phyloP scores from a whole-genome alignment of 2,329 filamentous ascomycete genomes.

The Botrytis fabae region DNA sequence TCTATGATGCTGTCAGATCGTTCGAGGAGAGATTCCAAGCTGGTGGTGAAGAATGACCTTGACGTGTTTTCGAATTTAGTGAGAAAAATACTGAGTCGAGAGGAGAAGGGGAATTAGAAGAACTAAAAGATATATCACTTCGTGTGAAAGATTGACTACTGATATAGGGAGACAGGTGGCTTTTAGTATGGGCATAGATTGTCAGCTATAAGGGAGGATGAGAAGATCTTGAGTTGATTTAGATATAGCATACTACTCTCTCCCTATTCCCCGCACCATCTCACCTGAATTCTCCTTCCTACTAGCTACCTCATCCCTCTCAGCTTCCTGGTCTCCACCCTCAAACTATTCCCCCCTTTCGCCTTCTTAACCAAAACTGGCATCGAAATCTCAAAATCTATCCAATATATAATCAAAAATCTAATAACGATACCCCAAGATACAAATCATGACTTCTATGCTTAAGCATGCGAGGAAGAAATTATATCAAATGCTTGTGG shows the following conservation, averaged over 20 bases:
- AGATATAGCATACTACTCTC: neutral
- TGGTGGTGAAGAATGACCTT: neutral
- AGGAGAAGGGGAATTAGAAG: rapidly evolving
- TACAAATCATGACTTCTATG: neutral
- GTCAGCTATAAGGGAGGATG: rapidly evolving
- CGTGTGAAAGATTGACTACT: neutral
- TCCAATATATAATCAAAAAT: neutral
- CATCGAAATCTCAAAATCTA: neutral
- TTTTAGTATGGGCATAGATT: neutral
- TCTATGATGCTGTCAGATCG: neutral
- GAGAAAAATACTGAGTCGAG: rapidly evolving
- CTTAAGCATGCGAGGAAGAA: neutral
- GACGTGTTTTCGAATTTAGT: neutral
- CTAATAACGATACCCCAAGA: neutral
- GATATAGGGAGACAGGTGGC: neutral
- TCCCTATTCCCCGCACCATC: neutral
- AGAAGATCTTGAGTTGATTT: neutral
- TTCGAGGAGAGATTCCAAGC: neutral
- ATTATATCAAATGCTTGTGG: rapidly evolving
- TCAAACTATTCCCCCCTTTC: neutral
- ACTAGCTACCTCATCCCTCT: neutral
- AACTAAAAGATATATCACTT: neutral
- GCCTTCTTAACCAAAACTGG: neutral
- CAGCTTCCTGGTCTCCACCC: neutral
- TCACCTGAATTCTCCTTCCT: rapidly evolving